A percentile compares a stretch with the other conserved stretches of the same genome.
Evolutionary conservation across 2,329 filamentous ascomycete species (phyloP).

Genomic region (Trichophyton simii): DNA sequence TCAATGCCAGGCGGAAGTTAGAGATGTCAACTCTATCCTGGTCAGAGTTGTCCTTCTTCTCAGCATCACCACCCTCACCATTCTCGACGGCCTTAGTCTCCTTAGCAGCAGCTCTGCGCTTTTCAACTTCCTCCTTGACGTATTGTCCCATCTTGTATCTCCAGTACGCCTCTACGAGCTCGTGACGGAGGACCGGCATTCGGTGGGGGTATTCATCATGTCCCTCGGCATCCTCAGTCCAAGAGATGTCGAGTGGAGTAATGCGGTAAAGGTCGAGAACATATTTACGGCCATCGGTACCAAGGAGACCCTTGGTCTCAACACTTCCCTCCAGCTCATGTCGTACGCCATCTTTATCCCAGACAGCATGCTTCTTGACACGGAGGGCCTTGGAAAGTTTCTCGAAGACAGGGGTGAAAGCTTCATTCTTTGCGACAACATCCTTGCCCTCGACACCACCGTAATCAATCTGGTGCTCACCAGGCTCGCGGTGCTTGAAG

Average conservation of each 20-base stretch:
- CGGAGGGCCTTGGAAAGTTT: constrained; percentile 82
- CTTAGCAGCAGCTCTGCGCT: constrained; percentile 39
- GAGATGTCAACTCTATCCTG: constrained; percentile 72
- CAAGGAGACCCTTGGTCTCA: constrained; percentile 94
- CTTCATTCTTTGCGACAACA: constrained; percentile 77
- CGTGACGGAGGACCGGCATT: constrained; percentile 86
- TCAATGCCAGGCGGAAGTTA: constrained; percentile 75
- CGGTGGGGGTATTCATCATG: constrained; percentile 69
- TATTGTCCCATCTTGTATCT: constrained; percentile 80
- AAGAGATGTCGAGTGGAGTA: constrained; percentile 77
- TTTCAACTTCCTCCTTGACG: constrained; percentile 64
- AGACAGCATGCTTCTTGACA: constrained; percentile 89
- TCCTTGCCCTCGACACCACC: constrained; percentile 97
- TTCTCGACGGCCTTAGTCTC: constrained; percentile 22
- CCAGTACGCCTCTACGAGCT: constrained; percentile 77
- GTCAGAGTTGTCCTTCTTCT: constrained; percentile 30
- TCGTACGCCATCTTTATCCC: constrained; percentile 88
- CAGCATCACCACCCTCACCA: constrained; percentile 29
- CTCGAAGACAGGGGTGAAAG: constrained; percentile 71
- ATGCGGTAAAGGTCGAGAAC: constrained; percentile 94
- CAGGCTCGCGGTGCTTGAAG: constrained; percentile 95
- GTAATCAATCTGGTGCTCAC: constrained; percentile 98
- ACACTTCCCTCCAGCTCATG: constrained; percentile 92
- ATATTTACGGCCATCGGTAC: constrained; percentile 92
- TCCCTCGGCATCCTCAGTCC: constrained; percentile 65